Evolutionary conservation across 768 basidiomycete species (phyloP).

Genomic region (Xerocomellus chrysenteron): DNA sequence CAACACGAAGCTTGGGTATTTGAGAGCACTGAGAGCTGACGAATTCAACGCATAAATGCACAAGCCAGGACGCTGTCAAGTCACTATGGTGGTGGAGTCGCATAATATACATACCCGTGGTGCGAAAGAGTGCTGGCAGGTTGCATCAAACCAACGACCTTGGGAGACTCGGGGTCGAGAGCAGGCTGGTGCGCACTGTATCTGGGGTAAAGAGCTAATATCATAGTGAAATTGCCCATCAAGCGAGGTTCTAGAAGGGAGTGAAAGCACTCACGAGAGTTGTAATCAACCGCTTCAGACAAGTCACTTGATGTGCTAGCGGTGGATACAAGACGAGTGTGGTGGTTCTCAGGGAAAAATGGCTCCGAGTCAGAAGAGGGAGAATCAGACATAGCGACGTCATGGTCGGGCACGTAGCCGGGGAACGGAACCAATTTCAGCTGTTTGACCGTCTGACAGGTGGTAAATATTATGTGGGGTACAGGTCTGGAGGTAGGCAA

Average conservation of each 20-base stretch:
- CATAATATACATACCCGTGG: constrained; percentile 60
- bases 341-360: constrained; percentile 50
- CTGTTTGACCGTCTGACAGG: constrained; percentile 58
- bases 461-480: constrained; percentile 16
- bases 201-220: constrained; percentile 50
- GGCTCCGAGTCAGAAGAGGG: constrained; percentile 57
- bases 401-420: constrained; percentile 57
- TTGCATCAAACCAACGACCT: constrained; percentile 62
- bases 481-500: constrained; percentile 18
- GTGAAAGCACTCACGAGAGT: constrained; percentile 45
- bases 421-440: constrained; percentile 76
- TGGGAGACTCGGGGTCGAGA: constrained; percentile 48
- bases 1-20: constrained; percentile 80
- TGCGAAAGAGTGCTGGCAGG: constrained; percentile 61
- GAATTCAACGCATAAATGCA: constrained; percentile 8
- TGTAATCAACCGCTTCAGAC: constrained; percentile 45
- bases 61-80: constrained; percentile 12
- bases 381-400: constrained; percentile 66
- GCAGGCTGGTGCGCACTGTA: constrained; percentile 64
- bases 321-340: constrained; percentile 63
- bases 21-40: constrained; percentile 67
- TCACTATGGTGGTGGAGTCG: background rate
- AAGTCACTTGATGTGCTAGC: constrained; percentile 53
- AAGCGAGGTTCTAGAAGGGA: background rate
- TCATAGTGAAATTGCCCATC: background rate